Base-by-base conservation (phyloP, 164 flowering plant species). In the Santalum album region DNA sequence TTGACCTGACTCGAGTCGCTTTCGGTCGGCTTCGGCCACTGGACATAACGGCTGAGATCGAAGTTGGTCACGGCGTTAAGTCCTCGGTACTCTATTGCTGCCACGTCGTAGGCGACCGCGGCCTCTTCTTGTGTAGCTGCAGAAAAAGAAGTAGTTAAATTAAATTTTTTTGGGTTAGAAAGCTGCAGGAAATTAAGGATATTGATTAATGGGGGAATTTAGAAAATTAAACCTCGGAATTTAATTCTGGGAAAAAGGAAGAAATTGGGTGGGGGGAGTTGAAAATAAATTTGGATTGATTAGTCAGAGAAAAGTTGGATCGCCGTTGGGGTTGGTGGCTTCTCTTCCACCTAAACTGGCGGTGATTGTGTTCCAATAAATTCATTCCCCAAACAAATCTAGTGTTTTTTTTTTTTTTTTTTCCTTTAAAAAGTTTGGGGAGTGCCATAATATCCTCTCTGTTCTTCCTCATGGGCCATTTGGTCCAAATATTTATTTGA, bases 11-110 rank as follows among this genome's bases (percentile, higher is more conserved):
- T 42, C 4, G 19, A 32, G 55, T 34, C 43, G 21, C 2, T 54
- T 20, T 53, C 62, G 14, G 42, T 64, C 17, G 92, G 88, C 24
- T 59, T 62, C 18, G 80, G 75, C 82, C 82, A 80, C 42, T 81
- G 78, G 66, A 84, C 73, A 70, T 87, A 87, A 59, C 87, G 91
- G 74, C 87, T 80, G 48, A 86, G 66, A 54, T 78, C 80, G 53
- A 76, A 76, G 66, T 78, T 76, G 24, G 83, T 76, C 24, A 80
- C 80, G 25, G 80, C 83, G 55, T 73, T 75, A 3, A 66, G 70
- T 25, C 84, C 84, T 15, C 82, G 65, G 49, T 80, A 68, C 58
- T 77, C 75, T 14, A 80, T 73, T 1, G 84, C 82, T 46, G 81
- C 84, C 74, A 71, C 73, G 64, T 80, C 84, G 49, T 80, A 80